Base-by-base conservation (phyloP, 768 basidiomycete species). In the Leucosporidium yakuticum region DNA sequence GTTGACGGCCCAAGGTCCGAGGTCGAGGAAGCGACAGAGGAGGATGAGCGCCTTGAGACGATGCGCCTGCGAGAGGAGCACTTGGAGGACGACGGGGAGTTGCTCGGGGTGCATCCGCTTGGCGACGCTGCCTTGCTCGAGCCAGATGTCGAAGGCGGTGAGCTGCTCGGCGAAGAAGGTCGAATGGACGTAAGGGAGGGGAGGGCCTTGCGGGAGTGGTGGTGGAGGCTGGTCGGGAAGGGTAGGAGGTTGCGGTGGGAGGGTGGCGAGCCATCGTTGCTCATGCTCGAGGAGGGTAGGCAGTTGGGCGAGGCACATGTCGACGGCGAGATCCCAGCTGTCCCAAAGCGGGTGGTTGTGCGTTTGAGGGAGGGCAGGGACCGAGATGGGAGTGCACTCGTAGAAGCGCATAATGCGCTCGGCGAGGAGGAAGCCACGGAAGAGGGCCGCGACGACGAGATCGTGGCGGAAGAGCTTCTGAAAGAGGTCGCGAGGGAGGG, bases 391-490 rank as follows among this genome's bases (percentile, higher is more conserved):
- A 11, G 93, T 97, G 78, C 96, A 98, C 74, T 94, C 88, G 78
- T 98, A 95, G 72, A 91, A 88, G 75, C 94, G 91, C 94, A 98
- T 96, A 72, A 99, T 91, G 27, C 96, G 85, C 78, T 98, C 94
- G 19, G 96, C 96, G 57, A 98, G 84, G 11, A 99, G 85, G 81
- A 96, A 99, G 74, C 98, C 97, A 34, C 96, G 87, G 82, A 98
- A 99, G 4, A 99, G 82, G 9, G 92, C 96, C 1, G 96, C 94
- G 61, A 98, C 91, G 53, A 97, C 84, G 62, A 98, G 85, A 77
- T 99, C 96, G 63, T 93, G 95, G 54, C 96, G 84, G 78, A 97
- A 98, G 31, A 98, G 80, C 47, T 91, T 86, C 23, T 92, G 93
- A 79, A 99, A 98, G 5, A 91, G 85, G 48, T 96, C 93, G 56